Evolutionary conservation across 2,329 filamentous ascomycete species (phyloP).

Genomic region (Aotearoamyces nothofagi): DNA sequence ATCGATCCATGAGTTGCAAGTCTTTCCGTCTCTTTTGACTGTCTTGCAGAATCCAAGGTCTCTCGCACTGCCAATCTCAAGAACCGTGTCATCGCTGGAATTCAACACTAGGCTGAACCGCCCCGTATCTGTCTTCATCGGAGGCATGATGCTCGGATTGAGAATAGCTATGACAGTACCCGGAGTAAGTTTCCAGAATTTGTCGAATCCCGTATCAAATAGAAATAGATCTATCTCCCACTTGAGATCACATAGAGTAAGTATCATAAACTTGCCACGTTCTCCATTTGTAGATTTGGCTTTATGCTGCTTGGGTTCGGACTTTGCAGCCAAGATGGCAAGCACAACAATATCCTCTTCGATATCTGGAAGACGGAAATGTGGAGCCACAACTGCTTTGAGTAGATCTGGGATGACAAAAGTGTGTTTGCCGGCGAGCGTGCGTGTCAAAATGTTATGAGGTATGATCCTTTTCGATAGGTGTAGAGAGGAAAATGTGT

Average conservation of each 20-base stretch:
- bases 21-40: slow-evolving; percentile 67
- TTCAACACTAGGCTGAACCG: slow-evolving; percentile 76
- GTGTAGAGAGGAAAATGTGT: slow-evolving; percentile 75
- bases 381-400: slow-evolving; percentile 64
- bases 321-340: slow-evolving; percentile 78
- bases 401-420: slow-evolving; percentile 71
- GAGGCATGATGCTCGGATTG: slow-evolving; percentile 81
- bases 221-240: slow-evolving; percentile 87
- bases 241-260: slow-evolving; percentile 75
- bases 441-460: slow-evolving; percentile 64
- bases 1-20: slow-evolving; percentile 77
- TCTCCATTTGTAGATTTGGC: slow-evolving; percentile 30
- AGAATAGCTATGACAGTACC: slow-evolving; percentile 88
- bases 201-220: slow-evolving; percentile 78
- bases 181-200: slow-evolving; percentile 84
- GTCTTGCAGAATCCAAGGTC: slow-evolving; percentile 84
- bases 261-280: slow-evolving; percentile 78
- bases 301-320: slow-evolving; percentile 53
- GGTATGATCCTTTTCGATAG: slow-evolving; percentile 72
- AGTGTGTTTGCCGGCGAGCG: slow-evolving; percentile 61
- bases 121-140: slow-evolving; percentile 59
- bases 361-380: slow-evolving; percentile 66
- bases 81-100: slow-evolving; percentile 73
- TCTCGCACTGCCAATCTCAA: slow-evolving; percentile 73
- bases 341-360: slow-evolving; percentile 85